A percentile compares a stretch with the other conserved stretches of the same genome.
Conservation (phyloP, 73 alveolate species). For the Tetrahymena thermophila region DNA sequence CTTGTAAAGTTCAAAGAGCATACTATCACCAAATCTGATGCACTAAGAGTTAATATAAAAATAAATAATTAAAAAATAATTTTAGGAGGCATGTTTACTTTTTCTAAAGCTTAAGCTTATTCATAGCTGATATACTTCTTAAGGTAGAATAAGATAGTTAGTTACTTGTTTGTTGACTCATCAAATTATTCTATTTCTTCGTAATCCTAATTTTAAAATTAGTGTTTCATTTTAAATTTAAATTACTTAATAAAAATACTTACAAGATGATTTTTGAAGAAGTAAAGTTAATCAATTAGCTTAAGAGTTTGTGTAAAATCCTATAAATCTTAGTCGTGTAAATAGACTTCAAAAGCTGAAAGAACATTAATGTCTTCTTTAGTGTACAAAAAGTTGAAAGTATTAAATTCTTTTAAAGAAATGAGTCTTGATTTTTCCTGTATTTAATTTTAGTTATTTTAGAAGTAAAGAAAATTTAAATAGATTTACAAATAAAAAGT, state of each 20-base stretch:
- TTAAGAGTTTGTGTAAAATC: neutral
- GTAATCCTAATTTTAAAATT: neutral
- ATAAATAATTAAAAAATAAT: too few species aligned
- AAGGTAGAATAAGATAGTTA: neutral
- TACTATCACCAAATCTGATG: neutral
- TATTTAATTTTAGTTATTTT: neutral
- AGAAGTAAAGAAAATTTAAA: neutral
- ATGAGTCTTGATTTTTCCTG: neutral
- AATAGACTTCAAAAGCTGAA: neutral
- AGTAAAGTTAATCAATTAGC: neutral
- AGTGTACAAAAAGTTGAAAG: neutral
- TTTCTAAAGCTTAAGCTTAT: neutral
- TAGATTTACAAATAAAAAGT: neutral
- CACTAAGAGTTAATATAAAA: neutral
- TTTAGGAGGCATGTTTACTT: neutral
- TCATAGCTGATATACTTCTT: neutral
- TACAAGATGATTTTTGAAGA: neutral
- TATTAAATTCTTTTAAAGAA: neutral
- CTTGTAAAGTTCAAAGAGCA: neutral
- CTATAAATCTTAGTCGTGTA: neutral
- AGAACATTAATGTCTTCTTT: neutral
- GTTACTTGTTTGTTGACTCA: neutral
- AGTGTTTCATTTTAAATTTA: too few species aligned
- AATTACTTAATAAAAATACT: neutral
- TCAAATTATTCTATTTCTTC: neutral